Evolutionary conservation across 2,329 filamentous ascomycete species (phyloP), one percentile per base, ranked within the genome.

Genomic region (Alternaria longipes): DNA sequence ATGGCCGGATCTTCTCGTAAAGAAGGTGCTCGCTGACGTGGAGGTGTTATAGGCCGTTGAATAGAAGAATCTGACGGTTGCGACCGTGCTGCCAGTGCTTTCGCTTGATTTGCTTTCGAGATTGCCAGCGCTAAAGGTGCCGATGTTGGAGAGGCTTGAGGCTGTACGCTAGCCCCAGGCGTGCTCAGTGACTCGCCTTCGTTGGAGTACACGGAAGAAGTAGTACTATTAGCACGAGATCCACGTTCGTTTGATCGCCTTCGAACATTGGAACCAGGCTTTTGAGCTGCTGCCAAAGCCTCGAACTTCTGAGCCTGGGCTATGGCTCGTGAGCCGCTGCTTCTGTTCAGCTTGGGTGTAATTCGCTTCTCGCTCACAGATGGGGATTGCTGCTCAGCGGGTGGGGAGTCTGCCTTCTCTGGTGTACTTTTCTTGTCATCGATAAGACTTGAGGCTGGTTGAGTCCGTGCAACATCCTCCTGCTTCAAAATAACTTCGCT

Each of bases 281-380:
- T 65, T 6, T 61, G 59, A 18, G 62, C 66, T 49, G 64, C 62
- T 40, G 66, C 66, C 67, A 74, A 59, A 8, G 70, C 64, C 50
- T 76, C 74, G 42, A 76, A 76, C 59, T 65, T 71, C 28, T 74
- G 72, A 4, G 74, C 74, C 57, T 76, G 71, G 8, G 71, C 66
- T 28, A 76, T 56, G 3, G 73, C 60, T 63, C 66, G 64, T 3
- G 69, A 66, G 18, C 71, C 70, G 28, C 71, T 74, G 46, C 62
- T 73, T 44, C 74, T 60, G 12, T 60, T 57, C 3, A 60, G 34
- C 26, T 72, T 73, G 2, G 71, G 72, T 3, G 67, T 72, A 1
- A 64, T 61, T 14, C 68, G 62, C 14, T 53, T 73, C 28, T 71
- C 66, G 12, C 26, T 54, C 9, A 53, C 14, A 20, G 62, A 52